Conservation (phyloP, 257 asterid species). For the Rubia yunnanensis region DNA sequence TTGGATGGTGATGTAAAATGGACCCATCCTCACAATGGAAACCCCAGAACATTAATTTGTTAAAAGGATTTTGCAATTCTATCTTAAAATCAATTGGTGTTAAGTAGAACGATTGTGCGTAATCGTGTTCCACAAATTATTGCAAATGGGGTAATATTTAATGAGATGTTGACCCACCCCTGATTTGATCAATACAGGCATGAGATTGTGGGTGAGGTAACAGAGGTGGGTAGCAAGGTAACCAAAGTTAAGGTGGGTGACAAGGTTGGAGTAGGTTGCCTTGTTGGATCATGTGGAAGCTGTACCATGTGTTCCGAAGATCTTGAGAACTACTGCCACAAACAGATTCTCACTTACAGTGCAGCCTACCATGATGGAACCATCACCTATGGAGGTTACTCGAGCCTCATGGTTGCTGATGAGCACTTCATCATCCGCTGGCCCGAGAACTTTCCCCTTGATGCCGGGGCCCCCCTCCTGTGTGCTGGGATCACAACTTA, state of each 20-base stretch:
- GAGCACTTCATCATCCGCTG: slow-evolving; percentile 38
- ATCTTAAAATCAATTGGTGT: too few species aligned
- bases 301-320: slow-evolving; percentile 13
- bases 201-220: slow-evolving; percentile 20
- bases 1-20: too few species aligned
- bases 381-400: slow-evolving; percentile 32
- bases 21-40: too few species aligned
- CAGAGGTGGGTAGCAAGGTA: slow-evolving; percentile 38
- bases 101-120: too few species aligned
- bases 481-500: slow-evolving; percentile 49
- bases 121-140: too few species aligned
- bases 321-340: slow-evolving; percentile 18
- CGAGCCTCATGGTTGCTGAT: slow-evolving; percentile 30
- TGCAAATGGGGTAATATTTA: too few species aligned
- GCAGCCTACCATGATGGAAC: slow-evolving; percentile 2
- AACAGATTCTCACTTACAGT: slow-evolving; percentile 2
- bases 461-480: slow-evolving; percentile 38
- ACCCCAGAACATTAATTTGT: too few species aligned
- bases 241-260: slow-evolving; percentile 32
- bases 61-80: too few species aligned
- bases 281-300: slow-evolving; percentile 13
- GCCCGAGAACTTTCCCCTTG: slow-evolving; percentile 43
- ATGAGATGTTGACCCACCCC: neutral
- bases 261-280: slow-evolving; percentile 21
- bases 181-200: slow-evolving; percentile 11